Evolutionary conservation across 352 stramenopile species (phyloP).

Genomic region (Aphanomyces stellatus): DNA sequence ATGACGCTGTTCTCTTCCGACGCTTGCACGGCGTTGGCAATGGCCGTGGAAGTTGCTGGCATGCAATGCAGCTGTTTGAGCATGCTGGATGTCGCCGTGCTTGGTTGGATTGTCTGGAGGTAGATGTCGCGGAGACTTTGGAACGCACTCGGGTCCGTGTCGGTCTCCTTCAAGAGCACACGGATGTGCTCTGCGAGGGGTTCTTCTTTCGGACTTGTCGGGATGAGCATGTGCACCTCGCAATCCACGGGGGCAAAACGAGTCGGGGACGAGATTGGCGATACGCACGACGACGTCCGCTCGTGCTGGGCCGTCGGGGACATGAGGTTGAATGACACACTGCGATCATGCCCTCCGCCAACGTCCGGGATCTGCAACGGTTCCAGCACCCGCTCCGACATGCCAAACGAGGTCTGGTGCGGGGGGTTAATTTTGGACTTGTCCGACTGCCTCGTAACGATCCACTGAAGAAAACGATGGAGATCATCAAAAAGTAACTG

Average conservation of each 20-base stretch:
- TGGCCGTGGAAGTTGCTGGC: not conserved
- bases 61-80: slow-evolving; percentile 8
- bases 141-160: not conserved
- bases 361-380: not conserved
- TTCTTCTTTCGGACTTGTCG: slow-evolving; percentile 1
- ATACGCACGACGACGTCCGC: not conserved
- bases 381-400: slow-evolving; percentile 1
- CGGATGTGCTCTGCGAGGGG: slow-evolving; percentile 9
- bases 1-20: slow-evolving; percentile 15
- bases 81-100: not conserved
- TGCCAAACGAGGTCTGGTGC: no score
- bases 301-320: not conserved
- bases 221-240: slow-evolving; percentile 14
- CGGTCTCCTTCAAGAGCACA: slow-evolving; percentile 9
- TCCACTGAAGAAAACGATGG: not conserved
- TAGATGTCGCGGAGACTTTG: slow-evolving; percentile 12
- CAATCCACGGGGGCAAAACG: slow-evolving; percentile 13
- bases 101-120: slow-evolving; percentile 17
- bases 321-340: not conserved
- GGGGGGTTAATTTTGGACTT: slow-evolving; percentile 3
- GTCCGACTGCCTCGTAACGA: no score
- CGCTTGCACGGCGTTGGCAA: slow-evolving; percentile 11
- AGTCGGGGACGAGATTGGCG: not conserved
- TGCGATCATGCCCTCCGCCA: not conserved
- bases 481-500: slow-evolving; percentile 2